Evolutionary conservation across 1,284 basidiomycete genomes (phyloP), one percentile per base, ranked within the genome.

Genomic region (Marasmius sp.): DNA sequence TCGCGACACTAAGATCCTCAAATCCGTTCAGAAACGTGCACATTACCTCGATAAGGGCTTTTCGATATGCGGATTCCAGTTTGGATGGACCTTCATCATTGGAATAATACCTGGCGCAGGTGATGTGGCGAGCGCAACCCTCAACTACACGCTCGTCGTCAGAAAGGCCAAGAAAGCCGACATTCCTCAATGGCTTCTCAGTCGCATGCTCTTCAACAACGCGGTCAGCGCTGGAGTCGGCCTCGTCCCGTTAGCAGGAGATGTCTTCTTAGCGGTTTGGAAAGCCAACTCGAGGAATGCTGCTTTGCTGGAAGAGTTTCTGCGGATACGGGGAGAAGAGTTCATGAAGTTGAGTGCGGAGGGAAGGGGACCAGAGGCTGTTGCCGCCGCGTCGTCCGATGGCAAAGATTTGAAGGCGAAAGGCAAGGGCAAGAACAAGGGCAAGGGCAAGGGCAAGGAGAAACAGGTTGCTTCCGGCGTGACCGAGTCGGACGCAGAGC

Each of bases 41-140:
- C 94, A 95, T 72, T 87, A 91, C 71, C 89, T 98, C 60, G 96
- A 98, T 81, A 96, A 95, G 75, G 91, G 93, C 7, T 93, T 98
- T 79, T 81, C 74, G 53, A 59, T 98, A 10, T 93, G 89, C 68
- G 94, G 95, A 2, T 75, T 97, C 63, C 85, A 87, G 9, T 95
- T 97, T 65, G 95, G 96, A 5, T 97, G 90, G 89, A 87, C 92
- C 27, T 92, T 92, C 74, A 69, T 92, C 67, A 90, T 95, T 57
- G 91, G 90, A 0, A 79, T 93, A n/a, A 75, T 94, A 36, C 93
- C 93, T 7, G 77, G 86, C 37, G 82, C 83, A 0, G 93, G 93
- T 33, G 90, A 93, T 67, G 74, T 86, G 39, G 79, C 85, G 1
- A 85, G 90, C 69, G 83, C 83, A 0, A 57, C 75, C 1, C 80